These are phyloP conservation scores for Sporothrix brasiliensis DNA, from an alignment of 2,329 filamentous ascomycete species.

Conservation along the genomic window DNA sequence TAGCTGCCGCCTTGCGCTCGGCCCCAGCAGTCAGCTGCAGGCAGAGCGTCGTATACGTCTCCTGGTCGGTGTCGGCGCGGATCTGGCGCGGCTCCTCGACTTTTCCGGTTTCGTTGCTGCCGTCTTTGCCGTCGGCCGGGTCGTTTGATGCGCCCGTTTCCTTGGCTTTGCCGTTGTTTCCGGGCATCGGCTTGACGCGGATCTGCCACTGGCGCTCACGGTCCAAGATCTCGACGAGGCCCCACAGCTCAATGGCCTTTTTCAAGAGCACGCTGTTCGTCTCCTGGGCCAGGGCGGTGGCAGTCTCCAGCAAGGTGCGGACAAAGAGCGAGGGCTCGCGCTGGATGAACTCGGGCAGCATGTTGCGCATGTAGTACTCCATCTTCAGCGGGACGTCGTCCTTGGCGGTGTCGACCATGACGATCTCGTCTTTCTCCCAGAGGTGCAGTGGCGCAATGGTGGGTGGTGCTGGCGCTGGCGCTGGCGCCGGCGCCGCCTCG, in stretches of 20 bases:
- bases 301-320: conserved; percentile 59
- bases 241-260: conserved; percentile 65
- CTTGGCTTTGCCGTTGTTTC: conserved; percentile 3
- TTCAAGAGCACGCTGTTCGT: conserved; percentile 58
- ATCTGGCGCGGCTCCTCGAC: conserved; percentile 48
- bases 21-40: conserved; percentile 67
- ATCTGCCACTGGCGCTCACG: conserved; percentile 65
- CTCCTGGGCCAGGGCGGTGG: conserved; percentile 50
- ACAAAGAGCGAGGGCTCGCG: conserved; percentile 64
- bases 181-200: conserved; percentile 48
- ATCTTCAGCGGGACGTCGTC: conserved; percentile 63
- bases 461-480: conserved; percentile 42
- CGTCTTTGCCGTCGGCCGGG: background rate
- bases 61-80: conserved; percentile 57
- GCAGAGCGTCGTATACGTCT: conserved; percentile 63
- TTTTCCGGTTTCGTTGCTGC: background rate
- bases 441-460: conserved; percentile 40
- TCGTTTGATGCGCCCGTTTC: background rate
- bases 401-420: conserved; percentile 64
- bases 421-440: conserved; percentile 40
- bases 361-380: conserved; percentile 62
- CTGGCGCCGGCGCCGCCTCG: conserved; percentile 27
- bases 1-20: conserved; percentile 64
- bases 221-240: conserved; percentile 66
- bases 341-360: conserved; percentile 60